Conservation (phyloP, 306 rosid genomes). For the Quercus suber region DNA sequence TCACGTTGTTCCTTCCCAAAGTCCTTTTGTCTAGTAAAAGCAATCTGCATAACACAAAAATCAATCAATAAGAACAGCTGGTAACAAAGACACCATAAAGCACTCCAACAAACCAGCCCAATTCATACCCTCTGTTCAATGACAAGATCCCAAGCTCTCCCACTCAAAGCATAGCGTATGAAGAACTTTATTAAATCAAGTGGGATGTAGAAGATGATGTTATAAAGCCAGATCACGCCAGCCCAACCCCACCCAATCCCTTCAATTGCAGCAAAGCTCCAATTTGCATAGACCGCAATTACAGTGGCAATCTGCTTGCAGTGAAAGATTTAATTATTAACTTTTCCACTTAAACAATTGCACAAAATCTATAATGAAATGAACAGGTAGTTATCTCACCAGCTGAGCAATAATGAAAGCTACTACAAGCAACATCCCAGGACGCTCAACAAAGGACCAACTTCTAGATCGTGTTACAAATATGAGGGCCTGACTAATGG, state of each 20-base stretch:
- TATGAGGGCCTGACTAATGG: conserved; percentile 94
- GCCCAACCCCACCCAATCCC: conserved; percentile 99
- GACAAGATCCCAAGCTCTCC: conserved; percentile 98
- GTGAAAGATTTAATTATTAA: conserved; percentile 16
- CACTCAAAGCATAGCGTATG: conserved; percentile 81
- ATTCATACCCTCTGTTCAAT: conserved; percentile 88
- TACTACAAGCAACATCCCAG: conserved; percentile 65
- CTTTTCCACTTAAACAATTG: background rate
- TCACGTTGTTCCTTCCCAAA: conserved; percentile 96
- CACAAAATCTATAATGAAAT: background rate
- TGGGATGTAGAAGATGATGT: conserved; percentile 80
- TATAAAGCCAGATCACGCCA: conserved; percentile 94
- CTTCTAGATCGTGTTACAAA: conserved; percentile 95
- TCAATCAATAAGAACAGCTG: conserved; percentile 9
- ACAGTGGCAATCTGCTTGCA: conserved; percentile 81
- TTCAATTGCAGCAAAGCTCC: conserved; percentile 95
- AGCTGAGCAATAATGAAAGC: conserved; percentile 91
- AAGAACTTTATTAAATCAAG: conserved; percentile 86
- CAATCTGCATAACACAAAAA: conserved; percentile 56
- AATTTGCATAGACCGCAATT: conserved; percentile 89
- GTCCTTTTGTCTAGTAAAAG: conserved; percentile 98
- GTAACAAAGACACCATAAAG: conserved; percentile 5
- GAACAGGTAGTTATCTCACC: conserved; percentile 44
- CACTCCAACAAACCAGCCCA: conserved; percentile 10
- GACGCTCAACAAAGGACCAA: conserved; percentile 95